phyloP scores from a whole-genome alignment of 305 asterid genomes.

The Fraxinus albicans region DNA sequence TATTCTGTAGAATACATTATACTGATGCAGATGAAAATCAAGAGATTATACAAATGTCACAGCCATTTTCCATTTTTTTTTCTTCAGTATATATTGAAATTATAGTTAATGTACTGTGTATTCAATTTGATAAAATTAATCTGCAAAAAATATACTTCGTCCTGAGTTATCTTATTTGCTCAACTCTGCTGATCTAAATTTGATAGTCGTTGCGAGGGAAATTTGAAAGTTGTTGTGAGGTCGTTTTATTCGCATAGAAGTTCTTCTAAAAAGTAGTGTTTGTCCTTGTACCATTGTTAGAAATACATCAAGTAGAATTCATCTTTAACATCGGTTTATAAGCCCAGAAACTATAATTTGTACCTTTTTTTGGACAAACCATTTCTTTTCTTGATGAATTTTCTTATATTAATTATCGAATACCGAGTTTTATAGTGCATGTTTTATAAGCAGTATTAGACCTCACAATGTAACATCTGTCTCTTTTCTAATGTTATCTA shows the following conservation, averaged over 20 bases:
- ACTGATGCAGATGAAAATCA: background rate
- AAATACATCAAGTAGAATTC: no score
- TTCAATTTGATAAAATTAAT: background rate
- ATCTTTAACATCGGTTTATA: background rate
- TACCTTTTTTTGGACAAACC: background rate
- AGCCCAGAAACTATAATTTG: no score
- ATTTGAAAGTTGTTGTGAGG: no score
- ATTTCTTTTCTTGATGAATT: background rate
- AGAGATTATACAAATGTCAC: background rate
- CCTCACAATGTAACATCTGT: background rate
- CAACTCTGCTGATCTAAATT: background rate
- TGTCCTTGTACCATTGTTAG: background rate
- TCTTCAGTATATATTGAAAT: background rate
- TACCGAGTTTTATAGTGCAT: no score
- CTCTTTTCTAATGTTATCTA: background rate
- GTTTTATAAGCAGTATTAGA: background rate
- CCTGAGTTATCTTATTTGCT: background rate
- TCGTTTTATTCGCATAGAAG: background rate
- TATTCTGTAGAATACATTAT: background rate
- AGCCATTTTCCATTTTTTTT: background rate
- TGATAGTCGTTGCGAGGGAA: background rate
- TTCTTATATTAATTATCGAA: no score
- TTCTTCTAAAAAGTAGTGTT: background rate
- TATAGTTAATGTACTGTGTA: background rate
- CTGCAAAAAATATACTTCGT: background rate